These are phyloP conservation scores for Cerioporus squamosus DNA, from an alignment of 1,284 basidiomycete species.

Conservation along the genomic window DNA sequence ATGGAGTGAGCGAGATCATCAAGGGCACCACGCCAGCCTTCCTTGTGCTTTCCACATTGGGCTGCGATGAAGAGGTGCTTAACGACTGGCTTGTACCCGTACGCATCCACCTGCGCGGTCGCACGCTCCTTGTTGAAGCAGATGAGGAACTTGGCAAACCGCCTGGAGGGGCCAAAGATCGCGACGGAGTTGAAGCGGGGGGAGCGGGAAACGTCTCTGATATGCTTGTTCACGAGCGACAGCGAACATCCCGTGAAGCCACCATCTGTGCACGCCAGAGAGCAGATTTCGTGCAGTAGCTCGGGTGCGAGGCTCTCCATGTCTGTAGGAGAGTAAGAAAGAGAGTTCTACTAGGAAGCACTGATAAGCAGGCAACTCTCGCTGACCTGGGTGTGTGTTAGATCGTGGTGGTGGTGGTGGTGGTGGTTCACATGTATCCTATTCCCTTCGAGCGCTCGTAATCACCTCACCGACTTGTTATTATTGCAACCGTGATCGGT, in stretches of 20 bases:
- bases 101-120: no score
- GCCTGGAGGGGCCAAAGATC: neutral
- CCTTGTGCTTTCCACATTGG: neutral
- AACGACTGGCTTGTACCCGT: neutral
- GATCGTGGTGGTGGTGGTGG: no score
- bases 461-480: no score
- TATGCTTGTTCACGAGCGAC: neutral
- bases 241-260: slow-evolving; percentile 6
- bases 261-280: slow-evolving; percentile 5
- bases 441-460: no score
- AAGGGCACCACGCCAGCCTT: neutral
- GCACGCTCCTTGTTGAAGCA: neutral
- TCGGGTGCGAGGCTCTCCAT: neutral
- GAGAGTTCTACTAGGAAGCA: no score
- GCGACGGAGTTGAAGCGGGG: neutral
- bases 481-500: no score
- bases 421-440: no score
- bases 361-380: no score
- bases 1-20: no score
- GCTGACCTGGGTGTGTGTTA: no score
- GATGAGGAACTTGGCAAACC: neutral
- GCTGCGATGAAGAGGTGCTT: slow-evolving; percentile 2
- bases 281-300: neutral
- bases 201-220: neutral
- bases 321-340: no score